Evolutionary conservation across 495 filamentous ascomycete species (phyloP), one percentile per base, ranked within the genome.

Genomic region (Penicillium malachiteum): DNA sequence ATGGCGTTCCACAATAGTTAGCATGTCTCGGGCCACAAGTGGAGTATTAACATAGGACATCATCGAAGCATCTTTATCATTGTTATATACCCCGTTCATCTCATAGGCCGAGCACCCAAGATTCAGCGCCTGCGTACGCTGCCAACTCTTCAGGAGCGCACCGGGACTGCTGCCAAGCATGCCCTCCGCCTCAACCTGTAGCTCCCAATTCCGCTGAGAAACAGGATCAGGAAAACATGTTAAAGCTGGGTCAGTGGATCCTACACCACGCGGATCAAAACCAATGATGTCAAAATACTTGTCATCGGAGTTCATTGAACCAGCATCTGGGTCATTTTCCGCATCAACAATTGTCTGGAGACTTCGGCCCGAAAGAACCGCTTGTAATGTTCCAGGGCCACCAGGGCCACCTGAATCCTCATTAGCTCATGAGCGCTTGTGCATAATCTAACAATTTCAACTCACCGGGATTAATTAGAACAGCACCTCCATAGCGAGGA

Each of bases 261-360:
- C 77, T 14, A 84, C 73, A 0, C 82, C 81, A 0, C 82, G 71
- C 8, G 81, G 79, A 62, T 84, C 82, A 50, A 83, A 84, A 0
- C 77, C 73, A 39, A 86, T 70, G 18, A 85, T 74, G 50, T 86
- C 83, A 56, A 73, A 84, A 50, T 79, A 77, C 38, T 74, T 73
- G 41, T 71, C 56, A 32, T 35, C 41, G 9, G 39, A 37, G 1
- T 60, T 46, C 5, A 40, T 5, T 1, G 50, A 17, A 1, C 17
- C n/a, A 7, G 42, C 16, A 17, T n/a, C 47, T 0, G 71, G 70
- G 26, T 68, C 62, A 7, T 33, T 40, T n/a, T 70, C 66, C 12
- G 73, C 72, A 46, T 76, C 78, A 7, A 78, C 61, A 5, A 78
- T 69, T 0, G 62, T 68, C 41, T 79, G 81, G 2, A 83, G 55